Conservation (phyloP, 176 grass and related monocot species). For the Tillandsia leiboldiana region DNA sequence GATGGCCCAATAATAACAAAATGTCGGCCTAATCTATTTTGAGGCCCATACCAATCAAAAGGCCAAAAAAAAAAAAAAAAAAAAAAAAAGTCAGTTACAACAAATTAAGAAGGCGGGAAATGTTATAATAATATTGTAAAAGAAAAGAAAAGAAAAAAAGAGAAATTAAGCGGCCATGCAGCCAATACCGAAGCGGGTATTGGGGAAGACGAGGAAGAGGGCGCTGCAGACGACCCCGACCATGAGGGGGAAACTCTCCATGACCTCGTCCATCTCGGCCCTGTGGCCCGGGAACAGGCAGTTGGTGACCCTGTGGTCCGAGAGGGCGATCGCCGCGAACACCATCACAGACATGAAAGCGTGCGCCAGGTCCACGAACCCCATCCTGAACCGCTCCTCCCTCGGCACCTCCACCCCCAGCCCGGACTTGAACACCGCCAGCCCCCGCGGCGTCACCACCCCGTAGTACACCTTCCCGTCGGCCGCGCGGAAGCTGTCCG, state of each 20-base stretch:
- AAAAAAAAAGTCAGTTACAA: too few species aligned
- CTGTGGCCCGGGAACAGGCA: conserved; percentile 37
- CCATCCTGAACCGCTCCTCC: conserved; percentile 44
- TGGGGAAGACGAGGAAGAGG: conserved; percentile 59
- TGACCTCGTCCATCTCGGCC: conserved; percentile 57
- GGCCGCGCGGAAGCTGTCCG: conserved; percentile 48
- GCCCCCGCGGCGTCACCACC: conserved; percentile 42
- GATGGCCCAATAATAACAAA: too few species aligned
- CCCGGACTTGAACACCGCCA: conserved; percentile 42
- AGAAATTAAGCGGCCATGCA: conserved; percentile 30
- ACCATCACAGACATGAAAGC: conserved; percentile 51
- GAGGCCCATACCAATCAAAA: too few species aligned
- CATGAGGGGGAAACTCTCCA: conserved; percentile 66
- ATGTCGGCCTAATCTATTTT: too few species aligned
- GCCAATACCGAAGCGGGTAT: conserved; percentile 49
- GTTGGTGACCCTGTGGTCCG: conserved; percentile 34
- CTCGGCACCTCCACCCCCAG: conserved; percentile 45
- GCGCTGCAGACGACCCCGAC: conserved; percentile 42
- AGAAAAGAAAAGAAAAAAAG: background rate
- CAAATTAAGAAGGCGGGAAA: too few species aligned
- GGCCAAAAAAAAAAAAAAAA: too few species aligned
- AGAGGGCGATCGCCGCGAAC: conserved; percentile 40
- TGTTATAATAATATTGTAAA: too few species aligned
- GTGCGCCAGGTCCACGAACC: conserved; percentile 44
- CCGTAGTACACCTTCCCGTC: conserved; percentile 63